Base-by-base conservation (phyloP, 2,329 filamentous ascomycete species). In the Raffaelea arxii region DNA sequence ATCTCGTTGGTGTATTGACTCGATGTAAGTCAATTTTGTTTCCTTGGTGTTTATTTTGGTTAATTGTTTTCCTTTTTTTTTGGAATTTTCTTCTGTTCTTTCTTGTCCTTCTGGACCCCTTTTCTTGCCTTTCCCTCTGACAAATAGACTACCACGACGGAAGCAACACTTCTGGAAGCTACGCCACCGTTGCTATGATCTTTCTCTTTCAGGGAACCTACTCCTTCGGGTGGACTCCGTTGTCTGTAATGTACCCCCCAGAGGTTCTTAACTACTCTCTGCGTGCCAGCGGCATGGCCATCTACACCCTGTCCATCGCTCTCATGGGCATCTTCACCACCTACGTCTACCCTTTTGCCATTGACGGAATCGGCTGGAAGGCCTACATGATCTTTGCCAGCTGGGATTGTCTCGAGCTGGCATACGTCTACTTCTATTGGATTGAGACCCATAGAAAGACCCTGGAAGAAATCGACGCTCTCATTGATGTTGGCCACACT, bases 171-270 rank as follows among this genome's bases (percentile, higher is more conserved):
- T 51, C 49, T 11, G 49, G 47, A 2, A 37, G 43, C 39, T 50
- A 50, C 37, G 50, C 37, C 30, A 48, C 48, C 4, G 46, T 77
- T 14, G 71, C 70, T 19, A 70, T 75, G 55, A 71, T 77, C 44
- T 78, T 77, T 59, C 61, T 78, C 36, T 76, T 75, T 49, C 70
- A 70, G 2, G 69, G 71, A 48, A 64, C 72, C 24, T 78, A 69
- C 59, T 72, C 69, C 1, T 59, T 77, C 46, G 69, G 65, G 22
- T 72, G 68, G 64, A 71, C 70, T 19, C 68, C 68, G 46, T 61
- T 74, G 21, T 62, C 72, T 44, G 65, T 70, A 38, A 65, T 70
- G 19, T 75, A 68, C 48, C 57, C 63, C 2, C 58, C 64, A n/a
- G 65, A 68, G 52, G 63, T 66, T 25, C 56, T 68, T 32, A 60